Conservation (phyloP, 495 filamentous ascomycete genomes). For the Sabuloglossum arenarium region DNA sequence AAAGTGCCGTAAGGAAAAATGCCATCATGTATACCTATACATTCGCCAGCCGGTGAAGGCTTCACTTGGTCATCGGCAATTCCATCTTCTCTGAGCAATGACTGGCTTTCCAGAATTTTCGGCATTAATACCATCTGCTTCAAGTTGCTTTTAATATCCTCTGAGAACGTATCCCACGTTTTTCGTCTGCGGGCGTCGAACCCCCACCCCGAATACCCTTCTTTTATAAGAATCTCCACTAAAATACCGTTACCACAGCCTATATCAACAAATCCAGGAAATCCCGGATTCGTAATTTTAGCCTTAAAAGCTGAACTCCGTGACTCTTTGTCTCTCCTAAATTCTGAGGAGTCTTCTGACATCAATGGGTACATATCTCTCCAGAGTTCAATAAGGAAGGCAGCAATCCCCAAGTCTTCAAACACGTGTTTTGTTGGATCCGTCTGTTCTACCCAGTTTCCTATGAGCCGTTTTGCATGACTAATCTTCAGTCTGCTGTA, state of each 20-base stretch:
- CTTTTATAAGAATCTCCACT: constrained; percentile 60
- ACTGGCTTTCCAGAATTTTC: constrained; percentile 23
- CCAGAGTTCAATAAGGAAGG: constrained; percentile 91
- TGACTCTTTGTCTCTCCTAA: not conserved
- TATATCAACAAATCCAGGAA: constrained; percentile 87
- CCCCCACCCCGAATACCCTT: constrained; percentile 74
- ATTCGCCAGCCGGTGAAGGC: constrained; percentile 6
- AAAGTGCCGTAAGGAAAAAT: constrained; percentile 58
- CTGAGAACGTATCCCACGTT: constrained; percentile 56
- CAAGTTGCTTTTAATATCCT: constrained; percentile 30
- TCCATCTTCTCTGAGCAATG: not conserved
- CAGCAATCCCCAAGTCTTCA: constrained; percentile 80
- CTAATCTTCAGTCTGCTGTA: constrained; percentile 61
- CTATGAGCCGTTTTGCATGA: constrained; percentile 46
- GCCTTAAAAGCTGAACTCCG: not conserved
- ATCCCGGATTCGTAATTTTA: constrained; percentile 15
- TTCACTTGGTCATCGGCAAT: not conserved
- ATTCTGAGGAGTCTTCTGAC: not conserved
- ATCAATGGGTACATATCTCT: constrained; percentile 46
- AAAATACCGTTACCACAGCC: constrained; percentile 90
- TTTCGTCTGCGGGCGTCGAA: constrained; percentile 74
- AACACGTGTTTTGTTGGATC: constrained; percentile 86
- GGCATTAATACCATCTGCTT: constrained; percentile 61
- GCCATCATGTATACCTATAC: constrained; percentile 37
- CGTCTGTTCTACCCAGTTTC: constrained; percentile 62